Conservation (phyloP, 2,329 filamentous ascomycete species). For the Teratosphaeria viscida region DNA sequence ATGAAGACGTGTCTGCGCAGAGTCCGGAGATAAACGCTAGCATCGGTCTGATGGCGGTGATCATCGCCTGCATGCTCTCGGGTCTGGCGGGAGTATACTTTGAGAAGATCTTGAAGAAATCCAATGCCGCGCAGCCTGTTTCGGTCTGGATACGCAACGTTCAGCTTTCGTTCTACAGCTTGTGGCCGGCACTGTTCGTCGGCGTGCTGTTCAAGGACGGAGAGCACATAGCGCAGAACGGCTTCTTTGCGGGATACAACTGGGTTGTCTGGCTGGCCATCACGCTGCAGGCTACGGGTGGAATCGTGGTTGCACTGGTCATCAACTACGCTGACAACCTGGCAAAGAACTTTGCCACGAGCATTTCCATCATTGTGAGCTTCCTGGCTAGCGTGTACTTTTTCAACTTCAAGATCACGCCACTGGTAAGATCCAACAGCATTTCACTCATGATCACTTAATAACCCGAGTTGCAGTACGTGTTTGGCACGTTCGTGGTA, state of each 20-base stretch:
- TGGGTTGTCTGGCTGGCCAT: conserved; percentile 83
- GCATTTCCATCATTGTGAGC: conserved; percentile 80
- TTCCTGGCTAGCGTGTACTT: conserved; percentile 77
- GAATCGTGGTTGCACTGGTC: conserved; percentile 71
- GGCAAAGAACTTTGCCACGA: conserved; percentile 86
- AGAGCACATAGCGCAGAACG: conserved; percentile 66
- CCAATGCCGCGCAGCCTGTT: conserved; percentile 48
- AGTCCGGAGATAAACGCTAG: conserved; percentile 61
- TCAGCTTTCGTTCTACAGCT: conserved; percentile 85
- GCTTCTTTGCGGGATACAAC: conserved; percentile 94
- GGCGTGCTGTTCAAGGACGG: conserved; percentile 84
- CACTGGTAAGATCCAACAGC: conserved; percentile 49
- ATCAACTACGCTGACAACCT: conserved; percentile 82
- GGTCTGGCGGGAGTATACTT: conserved; percentile 80
- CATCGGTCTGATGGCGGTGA: conserved; percentile 66
- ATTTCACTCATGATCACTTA: neutral
- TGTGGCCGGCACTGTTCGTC: conserved; percentile 78
- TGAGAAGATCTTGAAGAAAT: conserved; percentile 85
- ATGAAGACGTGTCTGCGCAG: conserved; percentile 44
- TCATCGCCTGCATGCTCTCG: conserved; percentile 68
- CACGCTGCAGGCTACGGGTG: conserved; percentile 69
- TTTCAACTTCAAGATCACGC: conserved; percentile 67
- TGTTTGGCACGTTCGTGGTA: conserved; percentile 69
- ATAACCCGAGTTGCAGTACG: conserved; percentile 48
- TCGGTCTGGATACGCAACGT: conserved; percentile 93